phyloP scores from a whole-genome alignment of 179 eudicot species.

The Dionaea muscipula region DNA sequence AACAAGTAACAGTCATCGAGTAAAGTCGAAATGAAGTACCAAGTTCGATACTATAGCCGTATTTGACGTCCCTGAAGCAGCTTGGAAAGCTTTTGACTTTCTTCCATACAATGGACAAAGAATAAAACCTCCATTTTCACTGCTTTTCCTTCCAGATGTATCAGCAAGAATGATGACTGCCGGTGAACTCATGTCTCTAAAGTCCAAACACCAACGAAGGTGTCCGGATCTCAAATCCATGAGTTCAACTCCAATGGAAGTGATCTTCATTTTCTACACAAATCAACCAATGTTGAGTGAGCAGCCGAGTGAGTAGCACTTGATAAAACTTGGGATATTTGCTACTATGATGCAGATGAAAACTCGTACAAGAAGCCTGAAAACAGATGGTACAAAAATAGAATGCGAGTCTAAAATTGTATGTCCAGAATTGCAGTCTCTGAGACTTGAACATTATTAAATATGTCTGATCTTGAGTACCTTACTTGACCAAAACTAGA shows the following conservation, averaged over 20 bases:
- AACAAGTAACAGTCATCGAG: not conserved
- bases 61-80: constrained; percentile 71
- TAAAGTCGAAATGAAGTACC: constrained; percentile 40
- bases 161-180: constrained; percentile 72
- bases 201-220: constrained; percentile 92
- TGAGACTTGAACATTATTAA: no score
- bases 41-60: constrained; percentile 54
- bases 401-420: no score
- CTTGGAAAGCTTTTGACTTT: constrained; percentile 96
- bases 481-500: no score
- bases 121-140: constrained; percentile 78
- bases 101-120: constrained; percentile 93
- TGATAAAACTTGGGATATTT: not conserved
- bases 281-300: not conserved
- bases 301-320: not conserved
- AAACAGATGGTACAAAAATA: no score
- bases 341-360: not conserved
- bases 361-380: no score
- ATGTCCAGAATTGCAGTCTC: no score
- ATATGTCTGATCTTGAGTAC: no score
- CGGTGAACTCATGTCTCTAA: constrained; percentile 95
- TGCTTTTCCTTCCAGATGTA: constrained; percentile 58
- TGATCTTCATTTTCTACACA: constrained; percentile 75
- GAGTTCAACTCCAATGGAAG: constrained; percentile 83
- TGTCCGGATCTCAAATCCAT: constrained; percentile 73